phyloP scores from a whole-genome alignment of 2,329 filamentous ascomycete genomes.

The Xylaria sp. region DNA sequence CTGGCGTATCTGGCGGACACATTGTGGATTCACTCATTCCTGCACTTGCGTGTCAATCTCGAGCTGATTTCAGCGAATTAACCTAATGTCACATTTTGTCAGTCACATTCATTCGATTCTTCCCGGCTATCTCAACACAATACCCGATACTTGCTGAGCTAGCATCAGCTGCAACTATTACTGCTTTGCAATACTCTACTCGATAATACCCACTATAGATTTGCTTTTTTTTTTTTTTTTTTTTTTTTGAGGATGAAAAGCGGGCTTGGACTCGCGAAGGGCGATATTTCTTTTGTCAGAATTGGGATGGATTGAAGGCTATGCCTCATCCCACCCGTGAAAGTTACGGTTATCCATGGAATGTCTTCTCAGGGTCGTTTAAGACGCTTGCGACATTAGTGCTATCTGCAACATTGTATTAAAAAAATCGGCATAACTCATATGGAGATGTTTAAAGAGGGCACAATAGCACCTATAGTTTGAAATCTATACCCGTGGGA shows the following conservation, averaged over 20 bases:
- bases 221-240: slow-evolving; percentile 44
- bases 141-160: slow-evolving; percentile 44
- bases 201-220: slow-evolving; percentile 53
- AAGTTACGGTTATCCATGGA: slow-evolving; percentile 13
- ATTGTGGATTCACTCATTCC: slow-evolving; percentile 47
- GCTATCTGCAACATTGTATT: slow-evolving; percentile 43
- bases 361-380: slow-evolving; percentile 20
- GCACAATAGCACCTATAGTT: slow-evolving; percentile 34
- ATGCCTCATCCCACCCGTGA: slow-evolving; percentile 18
- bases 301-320: slow-evolving; percentile 23
- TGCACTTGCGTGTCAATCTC: slow-evolving; percentile 44
- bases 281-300: slow-evolving; percentile 51
- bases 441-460: slow-evolving; percentile 37
- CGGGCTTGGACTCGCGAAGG: slow-evolving; percentile 43
- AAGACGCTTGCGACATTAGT: slow-evolving; percentile 17
- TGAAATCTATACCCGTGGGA: slow-evolving; percentile 41
- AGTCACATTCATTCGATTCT: slow-evolving; percentile 43
- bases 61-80: slow-evolving; percentile 44
- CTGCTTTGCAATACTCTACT: slow-evolving; percentile 46
- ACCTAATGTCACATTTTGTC: slow-evolving; percentile 43
- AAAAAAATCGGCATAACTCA: slow-evolving; percentile 40
- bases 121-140: slow-evolving; percentile 47
- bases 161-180: slow-evolving; percentile 38
- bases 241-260: slow-evolving; percentile 47
- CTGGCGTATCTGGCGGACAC: slow-evolving; percentile 44